Evolutionary conservation across 2,329 filamentous ascomycete genomes (phyloP).

Genomic region (Ascochyta viciae-villosae): DNA sequence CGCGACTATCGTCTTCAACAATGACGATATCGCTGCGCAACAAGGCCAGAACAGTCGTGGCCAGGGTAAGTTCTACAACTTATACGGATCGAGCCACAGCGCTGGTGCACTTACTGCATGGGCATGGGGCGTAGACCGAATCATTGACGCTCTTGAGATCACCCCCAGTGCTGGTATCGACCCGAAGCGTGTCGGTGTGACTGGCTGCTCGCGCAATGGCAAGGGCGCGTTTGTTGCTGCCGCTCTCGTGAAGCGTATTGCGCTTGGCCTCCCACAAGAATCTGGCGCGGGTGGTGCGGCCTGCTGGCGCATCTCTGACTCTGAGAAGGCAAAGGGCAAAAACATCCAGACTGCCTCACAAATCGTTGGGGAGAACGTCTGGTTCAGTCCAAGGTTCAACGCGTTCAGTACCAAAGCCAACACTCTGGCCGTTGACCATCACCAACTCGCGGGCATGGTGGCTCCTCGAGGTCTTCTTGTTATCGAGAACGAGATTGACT

Average conservation of each 20-base stretch:
- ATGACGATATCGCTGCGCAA: constrained; percentile 65
- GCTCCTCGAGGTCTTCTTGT: constrained; percentile 63
- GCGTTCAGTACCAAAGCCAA: constrained; percentile 56
- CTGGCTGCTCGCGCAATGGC: constrained; percentile 69
- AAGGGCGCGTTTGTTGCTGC: constrained; percentile 70
- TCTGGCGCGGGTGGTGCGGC: constrained; percentile 67
- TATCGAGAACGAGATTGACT: constrained; percentile 66
- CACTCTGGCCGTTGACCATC: constrained; percentile 63
- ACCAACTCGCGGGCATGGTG: constrained; percentile 63
- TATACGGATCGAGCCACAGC: constrained; percentile 63
- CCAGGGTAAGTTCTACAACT: constrained; percentile 65
- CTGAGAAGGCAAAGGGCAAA: constrained; percentile 59
- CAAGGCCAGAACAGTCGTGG: constrained; percentile 56
- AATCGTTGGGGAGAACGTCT: constrained; percentile 68
- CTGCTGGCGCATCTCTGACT: constrained; percentile 62
- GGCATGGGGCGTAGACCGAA: constrained; percentile 68
- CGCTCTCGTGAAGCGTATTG: constrained; percentile 65
- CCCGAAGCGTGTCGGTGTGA: constrained; percentile 58
- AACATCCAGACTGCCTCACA: constrained; percentile 67
- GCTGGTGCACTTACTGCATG: constrained; percentile 67
- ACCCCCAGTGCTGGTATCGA: constrained; percentile 56
- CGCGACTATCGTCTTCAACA: constrained; percentile 66
- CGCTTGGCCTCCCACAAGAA: constrained; percentile 68
- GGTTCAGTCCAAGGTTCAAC: constrained; percentile 66
- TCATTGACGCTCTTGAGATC: constrained; percentile 65